Evolutionary conservation across 2,329 filamentous ascomycete species (phyloP), one percentile per base, ranked within the genome.

Genomic region (Exophiala spinifera): DNA sequence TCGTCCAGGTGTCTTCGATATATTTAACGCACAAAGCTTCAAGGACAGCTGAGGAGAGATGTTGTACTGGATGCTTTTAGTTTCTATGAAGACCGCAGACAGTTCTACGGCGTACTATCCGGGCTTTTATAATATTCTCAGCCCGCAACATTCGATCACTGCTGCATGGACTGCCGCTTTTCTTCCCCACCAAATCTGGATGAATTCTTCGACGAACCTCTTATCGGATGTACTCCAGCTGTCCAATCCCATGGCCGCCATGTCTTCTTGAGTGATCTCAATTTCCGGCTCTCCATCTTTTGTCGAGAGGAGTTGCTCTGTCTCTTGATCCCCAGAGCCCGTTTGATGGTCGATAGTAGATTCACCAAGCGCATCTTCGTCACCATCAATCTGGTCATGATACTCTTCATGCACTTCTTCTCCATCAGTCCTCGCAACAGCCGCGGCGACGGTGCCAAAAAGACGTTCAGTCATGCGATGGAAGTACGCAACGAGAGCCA

Each of bases 401-500:
- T 60, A 57, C 11, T 47, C 50, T 21, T 61, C 57, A 28, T 61
- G 56, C 8, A 47, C 40, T 19, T 59, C 57, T n/a, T 31, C 44
- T 10, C 59, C 65, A 55, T 75, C 72, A 33, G 71, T 65, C n/a
- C 73, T 69, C 5, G 71, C 68, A 46, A 78, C 67, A 11, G 72
- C 70, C 15, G 74, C 72, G 3, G 57, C 46, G 4, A 77, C 61
- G 1, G 70, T 74, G n/a, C 69, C 67, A 56, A 78, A 74, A 33
- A 77, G 74, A 31, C 74, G 66, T 0, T 70, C 70, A 0, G 75
- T 78, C 34, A 78, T 66, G 5, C 74, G 74, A 31, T 75, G 75
- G 67, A 78, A 78, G 62, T 77, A 78, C 0, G 74, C 74, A 33
- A 78, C 71, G n/a, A 78, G 61, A 2, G 75, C 74, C 48, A 77